Base-by-base conservation (phyloP, 257 asterid species). In the Penstemon davidsonii region DNA sequence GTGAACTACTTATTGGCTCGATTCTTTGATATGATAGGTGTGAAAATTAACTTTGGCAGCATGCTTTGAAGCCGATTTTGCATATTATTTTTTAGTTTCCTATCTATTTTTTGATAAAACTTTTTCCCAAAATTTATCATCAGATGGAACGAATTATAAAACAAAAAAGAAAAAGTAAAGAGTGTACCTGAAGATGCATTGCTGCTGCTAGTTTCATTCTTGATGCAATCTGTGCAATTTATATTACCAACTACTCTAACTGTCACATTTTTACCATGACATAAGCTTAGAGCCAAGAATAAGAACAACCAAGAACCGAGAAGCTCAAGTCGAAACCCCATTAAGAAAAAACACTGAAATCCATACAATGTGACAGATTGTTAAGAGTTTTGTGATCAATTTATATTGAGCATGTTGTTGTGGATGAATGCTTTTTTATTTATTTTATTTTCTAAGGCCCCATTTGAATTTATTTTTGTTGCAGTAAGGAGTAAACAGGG, bases 151-250 rank as follows among this genome's bases (percentile, higher is more conserved):
- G 2, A n/a, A 3, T 4, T 11, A 6, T 25, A 37, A 10, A 19
- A 4, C 42, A 60, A 49, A n/a, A 6, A 19, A 18, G 33, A 41
- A 55, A 4, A 3, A 19, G 25, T 13, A 44, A 0, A 59, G 33
- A 6, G 4, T 6, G 4, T 61, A 76, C 84, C 82, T 45, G 37
- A 58, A 54, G 77, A 62, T 12, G 70, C 13, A 10, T 61, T 70
- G 56, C 60, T 74, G 77, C 62, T 75, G 76, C 58, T 58, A 66
- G 46, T 44, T 12, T 62, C 63, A 18, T 63, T 60, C 44, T 49
- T 62, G 75, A 57, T 68, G 78, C 86, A 81, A 25, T 76, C 72
- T 19, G 54, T 68, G 76, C 86, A 79, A 63, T 77, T 73, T 45
- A 75, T 19, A n/a, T 25, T 25, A n/a, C 89, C 89, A 8, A 73